phyloP scores from a whole-genome alignment of 2,329 filamentous ascomycete genomes.

The Curvularia lunata region DNA sequence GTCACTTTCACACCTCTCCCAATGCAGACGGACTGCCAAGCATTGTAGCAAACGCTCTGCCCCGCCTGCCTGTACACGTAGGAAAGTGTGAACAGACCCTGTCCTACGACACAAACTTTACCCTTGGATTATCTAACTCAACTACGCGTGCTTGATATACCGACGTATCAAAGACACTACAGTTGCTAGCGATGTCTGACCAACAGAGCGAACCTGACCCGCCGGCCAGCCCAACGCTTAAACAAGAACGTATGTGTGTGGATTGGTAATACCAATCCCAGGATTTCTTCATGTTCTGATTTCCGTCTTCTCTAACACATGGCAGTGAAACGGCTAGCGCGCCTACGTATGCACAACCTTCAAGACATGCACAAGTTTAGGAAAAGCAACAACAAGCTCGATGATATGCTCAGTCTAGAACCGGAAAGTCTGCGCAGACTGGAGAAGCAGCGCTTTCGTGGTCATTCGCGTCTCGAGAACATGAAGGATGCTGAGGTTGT shows the following conservation, averaged over 20 bases:
- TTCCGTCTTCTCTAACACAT: background rate
- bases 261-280: background rate
- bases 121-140: background rate
- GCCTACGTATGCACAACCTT: slow-evolving; percentile 9
- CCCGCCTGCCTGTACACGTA: slow-evolving; percentile 12
- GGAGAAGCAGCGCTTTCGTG: background rate
- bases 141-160: background rate
- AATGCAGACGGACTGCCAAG: background rate
- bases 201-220: background rate
- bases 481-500: slow-evolving; percentile 7
- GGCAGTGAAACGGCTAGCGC: slow-evolving; percentile 11
- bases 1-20: background rate
- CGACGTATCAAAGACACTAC: background rate
- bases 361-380: slow-evolving; percentile 8
- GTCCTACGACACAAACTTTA: background rate
- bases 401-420: background rate
- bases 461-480: background rate
- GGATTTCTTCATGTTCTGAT: background rate
- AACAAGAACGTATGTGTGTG: slow-evolving; percentile 10
- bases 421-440: slow-evolving; percentile 4
- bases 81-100: background rate
- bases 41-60: slow-evolving; percentile 12
- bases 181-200: slow-evolving; percentile 2
- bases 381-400: background rate
- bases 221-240: slow-evolving; percentile 1